Evolutionary conservation across 2,329 filamentous ascomycete species (phyloP).

Genomic region (Chaetothyriales sp.): DNA sequence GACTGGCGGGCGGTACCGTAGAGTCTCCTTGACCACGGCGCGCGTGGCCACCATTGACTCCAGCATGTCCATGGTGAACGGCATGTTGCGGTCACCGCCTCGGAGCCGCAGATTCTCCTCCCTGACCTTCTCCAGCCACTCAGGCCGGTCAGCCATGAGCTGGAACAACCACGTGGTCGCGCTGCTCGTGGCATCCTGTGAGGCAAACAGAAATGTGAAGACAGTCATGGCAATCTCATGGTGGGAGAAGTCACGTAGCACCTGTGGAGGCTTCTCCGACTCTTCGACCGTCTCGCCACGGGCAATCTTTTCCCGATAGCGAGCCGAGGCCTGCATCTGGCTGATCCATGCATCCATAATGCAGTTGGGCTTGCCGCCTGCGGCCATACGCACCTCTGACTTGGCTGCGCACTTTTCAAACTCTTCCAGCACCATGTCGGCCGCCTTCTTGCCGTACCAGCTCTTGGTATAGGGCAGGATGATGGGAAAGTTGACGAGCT

Average conservation of each 20-base stretch:
- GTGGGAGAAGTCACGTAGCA: slow-evolving; percentile 77
- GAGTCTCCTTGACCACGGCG: slow-evolving; percentile 76
- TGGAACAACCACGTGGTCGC: slow-evolving; percentile 94
- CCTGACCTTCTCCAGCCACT: slow-evolving; percentile 73
- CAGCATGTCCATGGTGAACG: slow-evolving; percentile 67
- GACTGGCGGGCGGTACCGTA: slow-evolving; percentile 89
- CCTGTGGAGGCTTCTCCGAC: slow-evolving; percentile 63
- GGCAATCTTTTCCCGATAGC: slow-evolving; percentile 63
- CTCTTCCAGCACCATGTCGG: slow-evolving; percentile 78
- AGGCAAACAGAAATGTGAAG: slow-evolving; percentile 94
- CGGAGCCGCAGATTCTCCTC: slow-evolving; percentile 74
- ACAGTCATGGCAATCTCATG: slow-evolving; percentile 84
- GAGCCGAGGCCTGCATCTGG: slow-evolving; percentile 70
- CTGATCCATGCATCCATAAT: slow-evolving; percentile 94
- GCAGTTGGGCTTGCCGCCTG: slow-evolving; percentile 71
- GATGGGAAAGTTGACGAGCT: slow-evolving; percentile 96
- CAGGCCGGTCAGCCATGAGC: slow-evolving; percentile 82
- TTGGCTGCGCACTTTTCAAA: slow-evolving; percentile 87
- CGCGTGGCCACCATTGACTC: slow-evolving; percentile 82
- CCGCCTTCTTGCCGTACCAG: slow-evolving; percentile 92
- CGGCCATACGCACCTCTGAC: slow-evolving; percentile 79
- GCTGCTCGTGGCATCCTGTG: slow-evolving; percentile 89
- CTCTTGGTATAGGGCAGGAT: slow-evolving; percentile 90
- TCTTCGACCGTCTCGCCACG: slow-evolving; percentile 53
- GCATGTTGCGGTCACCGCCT: slow-evolving; percentile 55